Conservation (phyloP, 345 rosid genomes). For the Populus deltoides region DNA sequence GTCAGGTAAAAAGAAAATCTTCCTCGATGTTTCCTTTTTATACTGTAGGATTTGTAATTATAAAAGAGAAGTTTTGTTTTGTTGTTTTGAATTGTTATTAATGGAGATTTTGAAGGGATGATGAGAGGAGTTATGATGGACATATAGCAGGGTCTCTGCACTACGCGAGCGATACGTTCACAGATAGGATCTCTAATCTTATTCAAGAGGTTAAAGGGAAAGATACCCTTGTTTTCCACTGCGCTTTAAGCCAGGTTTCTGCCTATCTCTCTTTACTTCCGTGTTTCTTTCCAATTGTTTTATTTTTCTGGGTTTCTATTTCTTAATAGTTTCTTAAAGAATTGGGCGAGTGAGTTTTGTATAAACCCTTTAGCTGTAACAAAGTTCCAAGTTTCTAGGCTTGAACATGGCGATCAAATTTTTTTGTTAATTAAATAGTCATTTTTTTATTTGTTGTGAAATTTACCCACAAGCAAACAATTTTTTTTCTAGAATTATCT, state of each 20-base stretch:
- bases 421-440: too few relatives aligned
- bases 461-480: too few relatives aligned
- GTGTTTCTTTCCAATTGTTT: neutral
- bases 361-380: too few relatives aligned
- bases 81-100: neutral
- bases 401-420: too few relatives aligned
- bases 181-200: constrained; percentile 71
- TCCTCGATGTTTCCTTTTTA: neutral
- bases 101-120: constrained; percentile 47
- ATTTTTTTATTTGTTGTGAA: too few relatives aligned
- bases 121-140: constrained; percentile 92
- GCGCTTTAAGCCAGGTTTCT: constrained; percentile 91
- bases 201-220: constrained; percentile 71
- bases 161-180: constrained; percentile 66
- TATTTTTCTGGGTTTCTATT: neutral
- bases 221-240: constrained; percentile 94
- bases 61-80: neutral
- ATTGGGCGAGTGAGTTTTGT: neutral
- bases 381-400: too few relatives aligned
- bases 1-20: constrained; percentile 53
- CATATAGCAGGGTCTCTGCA: constrained; percentile 89
- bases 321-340: neutral
- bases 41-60: neutral
- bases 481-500: too few relatives aligned
- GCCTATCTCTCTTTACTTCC: neutral